Evolutionary conservation across 257 asterid genomes (phyloP), one percentile per base, ranked within the genome.

Genomic region (Cordia subcordata): DNA sequence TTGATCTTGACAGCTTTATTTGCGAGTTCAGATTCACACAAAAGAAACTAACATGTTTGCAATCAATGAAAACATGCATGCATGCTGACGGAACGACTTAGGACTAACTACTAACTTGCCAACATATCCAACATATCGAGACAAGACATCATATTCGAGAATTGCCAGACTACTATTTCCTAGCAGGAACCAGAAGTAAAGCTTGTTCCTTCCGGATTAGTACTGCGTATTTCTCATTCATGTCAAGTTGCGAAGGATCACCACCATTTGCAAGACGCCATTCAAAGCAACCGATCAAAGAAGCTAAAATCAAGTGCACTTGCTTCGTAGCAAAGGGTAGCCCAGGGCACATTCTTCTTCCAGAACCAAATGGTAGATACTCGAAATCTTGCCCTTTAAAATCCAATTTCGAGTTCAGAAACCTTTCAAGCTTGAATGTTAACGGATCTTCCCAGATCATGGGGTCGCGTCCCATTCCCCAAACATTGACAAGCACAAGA

Each of bases 261-360:
- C 58, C 74, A 39, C 45, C 60, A 14, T 61, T 54, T 8, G 71
- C 75, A 52, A 66, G 67, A 35, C 57, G 53, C 79, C 82, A 75
- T 8, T 61, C 23, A 49, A 79, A 69, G 55, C 16, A 65, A 47
- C 22, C 60, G 10, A 79, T 14, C 53, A 79, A 46, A 45, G 75
- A 66, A 4, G 77, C 79, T 60, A 75, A 32, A 60, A 79, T 61
- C 9, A 58, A 23, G 44, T 53, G 72, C 27, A 68, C 17, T 54
- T 72, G 75, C 47, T 63, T 71, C 0, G 54, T 23, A 40, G 80
- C 83, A 57, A 63, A 74, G 5, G 67, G 74, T 13, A 73, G 44
- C 8, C 73, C 78, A 3, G 83, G 81, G 54, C 81, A 74, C 76
- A 71, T 78, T 54, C 80, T 70, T 64, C 80, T 63, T 23, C 83